These are phyloP conservation scores for Saccharomyces hybrid DNA, from an alignment of 1,139 yeast species.

Conservation along the genomic window DNA sequence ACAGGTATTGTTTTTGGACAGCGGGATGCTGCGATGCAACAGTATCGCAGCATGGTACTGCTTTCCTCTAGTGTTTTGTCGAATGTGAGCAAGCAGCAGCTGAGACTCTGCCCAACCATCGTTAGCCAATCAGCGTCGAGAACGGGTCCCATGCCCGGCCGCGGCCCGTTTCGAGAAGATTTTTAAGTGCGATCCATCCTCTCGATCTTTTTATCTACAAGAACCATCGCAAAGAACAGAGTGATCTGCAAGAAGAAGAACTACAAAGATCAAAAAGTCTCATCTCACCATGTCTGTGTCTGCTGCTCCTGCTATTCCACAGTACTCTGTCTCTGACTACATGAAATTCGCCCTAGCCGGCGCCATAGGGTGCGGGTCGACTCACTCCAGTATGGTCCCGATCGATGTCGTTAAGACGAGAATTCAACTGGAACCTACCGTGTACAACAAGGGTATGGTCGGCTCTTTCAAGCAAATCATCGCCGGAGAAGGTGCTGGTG, in stretches of 20 bases:
- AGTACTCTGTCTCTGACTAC: conserved; percentile 61
- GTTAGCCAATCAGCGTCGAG: not conserved
- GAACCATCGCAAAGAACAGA: not conserved
- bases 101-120: not conserved
- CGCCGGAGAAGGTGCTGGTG: conserved; percentile 72
- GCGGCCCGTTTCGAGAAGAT: conserved; percentile 1
- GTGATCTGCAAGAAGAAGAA: not conserved
- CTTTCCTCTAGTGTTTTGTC: not conserved
- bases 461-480: conserved; percentile 69
- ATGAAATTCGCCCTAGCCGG: conserved; percentile 80
- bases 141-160: not conserved
- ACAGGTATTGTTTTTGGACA: not conserved
- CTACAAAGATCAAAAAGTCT: not conserved
- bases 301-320: conserved; percentile 36
- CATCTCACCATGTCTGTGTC: conserved; percentile 8
- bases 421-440: conserved; percentile 79
- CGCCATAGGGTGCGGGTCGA: conserved; percentile 83
- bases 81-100: not conserved
- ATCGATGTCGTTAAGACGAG: conserved; percentile 74
- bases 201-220: not conserved
- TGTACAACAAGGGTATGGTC: conserved; percentile 76
- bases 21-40: not conserved
- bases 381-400: conserved; percentile 87
- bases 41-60: not conserved
- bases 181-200: conserved; percentile 1